A percentile compares a stretch with the other conserved stretches of the same genome.
phyloP scores from a whole-genome alignment of 1,284 basidiomycete species.

The Puccinia brachypodii region DNA sequence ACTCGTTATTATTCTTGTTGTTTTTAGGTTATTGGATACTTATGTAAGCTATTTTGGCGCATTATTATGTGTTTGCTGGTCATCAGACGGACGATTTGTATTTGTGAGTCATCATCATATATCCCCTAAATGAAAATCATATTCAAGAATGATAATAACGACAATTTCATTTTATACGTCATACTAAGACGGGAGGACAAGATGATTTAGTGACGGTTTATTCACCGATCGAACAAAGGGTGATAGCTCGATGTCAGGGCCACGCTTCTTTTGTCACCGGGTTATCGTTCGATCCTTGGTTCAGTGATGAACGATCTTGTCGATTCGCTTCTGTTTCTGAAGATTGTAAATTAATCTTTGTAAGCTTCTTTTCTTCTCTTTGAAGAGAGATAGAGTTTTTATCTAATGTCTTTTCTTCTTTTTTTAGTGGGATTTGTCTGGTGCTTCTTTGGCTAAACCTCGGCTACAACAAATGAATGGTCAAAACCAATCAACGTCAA shows the following conservation, averaged over 20 bases:
- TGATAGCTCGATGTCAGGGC: conserved; percentile 94
- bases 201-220: conserved; percentile 92
- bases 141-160: not conserved
- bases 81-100: conserved; percentile 88
- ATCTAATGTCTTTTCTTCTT: conserved; percentile 16
- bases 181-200: conserved; percentile 71
- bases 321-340: conserved; percentile 85
- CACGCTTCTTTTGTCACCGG: conserved; percentile 90
- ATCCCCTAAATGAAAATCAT: not conserved
- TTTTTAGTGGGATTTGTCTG: conserved; percentile 83
- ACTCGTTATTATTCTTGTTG: not conserved
- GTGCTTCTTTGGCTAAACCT: conserved; percentile 58
- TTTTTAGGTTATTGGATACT: conserved; percentile 74
- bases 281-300: conserved; percentile 81
- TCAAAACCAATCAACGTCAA: no score
- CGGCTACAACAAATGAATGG: conserved; percentile 65
- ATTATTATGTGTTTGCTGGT: conserved; percentile 86
- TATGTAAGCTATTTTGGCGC: conserved; percentile 90
- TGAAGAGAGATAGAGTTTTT: no score
- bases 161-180: conserved; percentile 33
- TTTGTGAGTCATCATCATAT: conserved; percentile 62
- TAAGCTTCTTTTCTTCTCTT: conserved; percentile 57
- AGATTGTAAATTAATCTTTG: conserved; percentile 85
- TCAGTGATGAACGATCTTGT: conserved; percentile 70
- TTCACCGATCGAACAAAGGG: conserved; percentile 83